These are phyloP conservation scores for Solanum neorickii DNA, from an alignment of 257 asterid species.

Conservation along the genomic window DNA sequence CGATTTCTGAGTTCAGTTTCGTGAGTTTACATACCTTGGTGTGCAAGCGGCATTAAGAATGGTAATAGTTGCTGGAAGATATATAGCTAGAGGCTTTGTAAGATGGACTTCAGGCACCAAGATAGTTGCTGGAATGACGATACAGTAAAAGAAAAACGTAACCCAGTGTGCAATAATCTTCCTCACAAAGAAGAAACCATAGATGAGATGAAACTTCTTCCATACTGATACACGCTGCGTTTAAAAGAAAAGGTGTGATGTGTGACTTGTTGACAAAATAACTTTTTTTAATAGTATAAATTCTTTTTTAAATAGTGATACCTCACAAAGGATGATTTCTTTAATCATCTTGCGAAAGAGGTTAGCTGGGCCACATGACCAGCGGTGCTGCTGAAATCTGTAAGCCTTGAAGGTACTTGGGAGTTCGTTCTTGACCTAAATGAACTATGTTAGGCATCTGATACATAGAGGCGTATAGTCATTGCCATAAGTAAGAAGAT, in stretches of 20 bases:
- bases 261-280: slow-evolving; percentile 2
- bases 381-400: slow-evolving; percentile 79
- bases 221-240: slow-evolving; percentile 69
- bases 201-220: slow-evolving; percentile 66
- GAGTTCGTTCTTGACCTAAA: slow-evolving; percentile 78
- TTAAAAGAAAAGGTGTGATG: background rate
- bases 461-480: background rate
- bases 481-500: background rate
- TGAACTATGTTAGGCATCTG: slow-evolving; percentile 9
- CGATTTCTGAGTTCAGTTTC: background rate
- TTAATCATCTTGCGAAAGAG: slow-evolving; percentile 65
- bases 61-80: slow-evolving; percentile 80
- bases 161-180: slow-evolving; percentile 91
- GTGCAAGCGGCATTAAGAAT: slow-evolving; percentile 73
- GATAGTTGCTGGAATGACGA: slow-evolving; percentile 75
- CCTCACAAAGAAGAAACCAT: slow-evolving; percentile 81
- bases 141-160: slow-evolving; percentile 84
- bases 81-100: slow-evolving; percentile 68
- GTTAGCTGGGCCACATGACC: slow-evolving; percentile 94
- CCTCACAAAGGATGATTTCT: slow-evolving; percentile 62
- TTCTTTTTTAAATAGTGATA: slow-evolving; percentile 1
- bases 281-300: background rate
- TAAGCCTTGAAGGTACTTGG: slow-evolving; percentile 89
- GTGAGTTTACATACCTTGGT: slow-evolving; percentile 34
- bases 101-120: slow-evolving; percentile 72